A percentile compares a stretch with the other conserved stretches of the same genome.
phyloP scores from a whole-genome alignment of 306 rosid species.

The Erythrophleum fordii region DNA sequence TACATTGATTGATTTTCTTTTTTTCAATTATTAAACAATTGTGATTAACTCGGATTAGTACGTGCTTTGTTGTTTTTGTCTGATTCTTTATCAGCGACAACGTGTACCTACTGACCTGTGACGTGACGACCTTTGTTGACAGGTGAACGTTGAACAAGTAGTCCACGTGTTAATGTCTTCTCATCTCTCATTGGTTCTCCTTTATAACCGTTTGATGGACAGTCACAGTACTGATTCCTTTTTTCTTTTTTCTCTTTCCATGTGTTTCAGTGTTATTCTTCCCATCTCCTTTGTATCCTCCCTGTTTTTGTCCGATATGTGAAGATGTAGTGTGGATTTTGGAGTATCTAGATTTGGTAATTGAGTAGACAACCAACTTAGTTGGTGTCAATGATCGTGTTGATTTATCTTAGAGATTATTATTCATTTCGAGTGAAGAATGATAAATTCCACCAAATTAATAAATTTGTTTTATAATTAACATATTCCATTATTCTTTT shows the following conservation, averaged over 20 bases:
- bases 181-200: background rate
- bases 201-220: constrained; percentile 30
- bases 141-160: constrained; percentile 39
- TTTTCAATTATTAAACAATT: constrained; percentile 18
- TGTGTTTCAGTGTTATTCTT: constrained; percentile 4
- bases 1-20: background rate
- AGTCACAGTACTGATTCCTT: background rate
- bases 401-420: background rate
- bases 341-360: background rate
- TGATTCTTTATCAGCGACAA: background rate
- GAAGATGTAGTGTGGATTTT: constrained; percentile 20
- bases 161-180: constrained; percentile 25
- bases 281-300: background rate
- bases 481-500: background rate
- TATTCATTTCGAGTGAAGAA: constrained; percentile 14
- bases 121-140: constrained; percentile 27
- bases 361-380: constrained; percentile 11
- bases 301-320: background rate
- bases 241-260: background rate
- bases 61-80: background rate
- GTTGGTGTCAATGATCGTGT: background rate
- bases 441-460: background rate
- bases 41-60: constrained; percentile 11
- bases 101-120: background rate
- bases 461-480: constrained; percentile 8